These are phyloP conservation scores for Lactarius evosmus DNA, from an alignment of 768 basidiomycete genomes.

Conservation along the genomic window DNA sequence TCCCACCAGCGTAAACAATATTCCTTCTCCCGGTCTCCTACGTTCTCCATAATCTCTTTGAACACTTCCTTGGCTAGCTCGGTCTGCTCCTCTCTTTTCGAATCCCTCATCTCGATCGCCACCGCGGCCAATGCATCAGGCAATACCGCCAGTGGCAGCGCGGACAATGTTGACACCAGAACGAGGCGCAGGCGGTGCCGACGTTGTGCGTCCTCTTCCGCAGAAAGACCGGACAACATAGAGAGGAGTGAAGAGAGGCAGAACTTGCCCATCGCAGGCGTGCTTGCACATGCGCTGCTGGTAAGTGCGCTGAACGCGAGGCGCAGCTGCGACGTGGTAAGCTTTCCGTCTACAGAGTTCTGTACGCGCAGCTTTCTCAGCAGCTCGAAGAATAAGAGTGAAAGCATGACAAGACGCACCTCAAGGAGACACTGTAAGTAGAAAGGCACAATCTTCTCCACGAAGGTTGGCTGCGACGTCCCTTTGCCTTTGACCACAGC, in stretches of 20 bases:
- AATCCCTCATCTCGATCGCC: constrained; percentile 34
- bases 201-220: constrained; percentile 29
- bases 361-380: constrained; percentile 30
- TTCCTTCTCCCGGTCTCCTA: constrained; percentile 69
- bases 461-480: constrained; percentile 35
- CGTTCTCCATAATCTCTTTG: constrained; percentile 57
- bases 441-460: constrained; percentile 63
- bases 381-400: not conserved
- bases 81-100: constrained; percentile 32
- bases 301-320: constrained; percentile 75
- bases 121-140: constrained; percentile 53
- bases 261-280: constrained; percentile 59
- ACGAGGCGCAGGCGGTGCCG: constrained; percentile 59
- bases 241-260: constrained; percentile 42
- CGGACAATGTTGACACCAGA: constrained; percentile 62
- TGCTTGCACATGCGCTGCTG: constrained; percentile 45
- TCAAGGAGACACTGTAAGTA: constrained; percentile 70
- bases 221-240: constrained; percentile 28
- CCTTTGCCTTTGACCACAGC: constrained; percentile 7
- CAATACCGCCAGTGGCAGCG: constrained; percentile 57
- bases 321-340: constrained; percentile 63
- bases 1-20: constrained; percentile 73
- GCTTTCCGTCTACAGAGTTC: constrained; percentile 60
- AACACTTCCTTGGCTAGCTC: constrained; percentile 59
- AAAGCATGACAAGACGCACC: constrained; percentile 39